Conservation (phyloP, 2,329 filamentous ascomycete species). For the Arachnomyces sp. region DNA sequence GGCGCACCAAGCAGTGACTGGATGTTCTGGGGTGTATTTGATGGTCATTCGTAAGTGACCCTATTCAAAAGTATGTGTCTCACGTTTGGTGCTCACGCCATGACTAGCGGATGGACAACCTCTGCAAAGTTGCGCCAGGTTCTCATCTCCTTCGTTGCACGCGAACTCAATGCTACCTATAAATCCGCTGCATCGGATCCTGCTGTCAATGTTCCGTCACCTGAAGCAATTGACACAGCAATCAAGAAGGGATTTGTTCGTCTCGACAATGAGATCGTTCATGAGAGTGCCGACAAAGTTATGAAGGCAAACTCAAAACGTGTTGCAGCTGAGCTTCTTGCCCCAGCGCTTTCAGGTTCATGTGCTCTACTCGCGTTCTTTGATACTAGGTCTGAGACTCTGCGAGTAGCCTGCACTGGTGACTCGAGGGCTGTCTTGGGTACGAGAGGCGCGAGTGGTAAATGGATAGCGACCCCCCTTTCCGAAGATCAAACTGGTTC, state of each 20-base stretch:
- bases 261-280: slow-evolving; percentile 87
- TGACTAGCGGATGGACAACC: slow-evolving; percentile 81
- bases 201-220: slow-evolving; percentile 54
- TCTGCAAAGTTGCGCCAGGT: slow-evolving; percentile 91
- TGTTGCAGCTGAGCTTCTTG: slow-evolving; percentile 83
- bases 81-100: slow-evolving; percentile 12
- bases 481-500: slow-evolving; percentile 91
- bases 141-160: slow-evolving; percentile 83
- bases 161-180: slow-evolving; percentile 88
- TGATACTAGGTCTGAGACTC: slow-evolving; percentile 73
- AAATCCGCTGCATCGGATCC: slow-evolving; percentile 58
- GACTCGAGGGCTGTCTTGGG: slow-evolving; percentile 94
- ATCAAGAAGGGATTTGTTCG: slow-evolving; percentile 88
- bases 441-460: slow-evolving; percentile 65
- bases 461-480: slow-evolving; percentile 84
- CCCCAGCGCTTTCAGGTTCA: slow-evolving; percentile 90
- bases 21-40: slow-evolving; percentile 99
- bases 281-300: slow-evolving; percentile 86
- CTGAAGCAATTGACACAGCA: slow-evolving; percentile 76
- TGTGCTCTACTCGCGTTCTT: slow-evolving; percentile 96
- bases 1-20: slow-evolving; percentile 64
- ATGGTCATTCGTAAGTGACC: slow-evolving; percentile 74
- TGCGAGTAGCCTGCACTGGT: slow-evolving; percentile 91
- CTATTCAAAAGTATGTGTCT: neutral
- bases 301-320: slow-evolving; percentile 80